phyloP scores from a whole-genome alignment of 768 basidiomycete species.

The Phlegmacium glaucopus region DNA sequence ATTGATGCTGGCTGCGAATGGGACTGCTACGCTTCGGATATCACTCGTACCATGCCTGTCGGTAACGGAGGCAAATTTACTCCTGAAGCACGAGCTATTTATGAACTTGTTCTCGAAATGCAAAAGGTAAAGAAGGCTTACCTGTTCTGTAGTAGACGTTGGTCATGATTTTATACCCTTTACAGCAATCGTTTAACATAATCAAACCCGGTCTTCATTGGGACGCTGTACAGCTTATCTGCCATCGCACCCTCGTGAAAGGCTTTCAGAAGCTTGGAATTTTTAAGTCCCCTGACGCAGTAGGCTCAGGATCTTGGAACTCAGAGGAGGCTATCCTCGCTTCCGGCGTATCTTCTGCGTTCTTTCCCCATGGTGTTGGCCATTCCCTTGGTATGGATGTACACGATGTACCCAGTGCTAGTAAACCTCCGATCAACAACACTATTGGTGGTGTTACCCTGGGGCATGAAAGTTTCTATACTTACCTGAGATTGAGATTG shows the following conservation, averaged over 20 bases:
- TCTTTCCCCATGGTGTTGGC: conserved; percentile 93
- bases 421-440: conserved; percentile 59
- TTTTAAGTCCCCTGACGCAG: conserved; percentile 58
- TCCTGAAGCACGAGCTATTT: conserved; percentile 75
- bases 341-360: conserved; percentile 76
- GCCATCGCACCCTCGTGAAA: conserved; percentile 77
- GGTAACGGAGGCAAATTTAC: conserved; percentile 93
- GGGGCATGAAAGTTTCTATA: conserved; percentile 68
- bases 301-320: conserved; percentile 52
- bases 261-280: conserved; percentile 85
- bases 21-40: conserved; percentile 47
- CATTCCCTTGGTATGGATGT: conserved; percentile 94
- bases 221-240: conserved; percentile 83
- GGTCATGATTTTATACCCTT: neutral
- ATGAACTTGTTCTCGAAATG: conserved; percentile 87
- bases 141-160: conserved; percentile 5
- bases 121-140: conserved; percentile 54
- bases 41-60: conserved; percentile 85
- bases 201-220: conserved; percentile 82
- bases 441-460: conserved; percentile 39
- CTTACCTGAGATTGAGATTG: conserved; percentile 74
- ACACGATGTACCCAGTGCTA: conserved; percentile 86
- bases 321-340: conserved; percentile 67
- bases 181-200: conserved; percentile 63
- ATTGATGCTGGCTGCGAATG: conserved; percentile 97